Evolutionary conservation across 441 rosid genomes (phyloP), one percentile per base, ranked within the genome.

Genomic region (Metrosideros polymorpha): DNA sequence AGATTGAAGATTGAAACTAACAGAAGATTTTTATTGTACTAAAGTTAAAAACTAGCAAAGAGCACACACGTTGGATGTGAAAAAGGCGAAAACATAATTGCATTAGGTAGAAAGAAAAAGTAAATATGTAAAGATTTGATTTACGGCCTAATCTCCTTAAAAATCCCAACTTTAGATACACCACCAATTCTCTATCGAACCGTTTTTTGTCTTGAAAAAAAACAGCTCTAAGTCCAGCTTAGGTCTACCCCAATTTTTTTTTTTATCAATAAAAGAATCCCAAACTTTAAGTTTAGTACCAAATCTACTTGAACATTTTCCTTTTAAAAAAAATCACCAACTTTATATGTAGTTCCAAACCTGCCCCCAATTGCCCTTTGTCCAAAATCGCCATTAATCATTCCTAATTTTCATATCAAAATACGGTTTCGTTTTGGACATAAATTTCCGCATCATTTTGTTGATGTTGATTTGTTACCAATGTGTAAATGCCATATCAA

Each of bases 361-460:
- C 6, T 27, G 4, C 4, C 1, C 15, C 0, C 2, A 5, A 14
- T 56, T 10, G 30, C 8, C 30, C 7, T 56, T 7, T 6, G 2
- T 57, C 63, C 32, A 57, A 57, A 57, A 57, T 29, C 17, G 6
- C 15, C 29, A 14, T 15, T n/a, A 2, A 6, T n/a, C 2, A 0
- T 57, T 17, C 63, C 17, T 6, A 57, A 13, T 57, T 57, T 57
- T 57, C 29, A n/a, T 27, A 27, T 57, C 32, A 1, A 27, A 5
- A 57, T 27, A 6, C 0, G 0, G 15, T n/a, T 53, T 55, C 5
- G 2, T 57, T n/a, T 57, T n/a, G 9, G 2, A 57, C 7, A 12
- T n/a, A 57, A 5, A 5, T 57, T 57, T 27, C 8, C 2, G 5
- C 1, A 0, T 57, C 30, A n/a, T 8, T 3, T 27, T 0, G 0